Evolutionary conservation across 2,329 filamentous ascomycete genomes (phyloP), one percentile per base, ranked within the genome.

Genomic region (Apiospora rasikravindrae): DNA sequence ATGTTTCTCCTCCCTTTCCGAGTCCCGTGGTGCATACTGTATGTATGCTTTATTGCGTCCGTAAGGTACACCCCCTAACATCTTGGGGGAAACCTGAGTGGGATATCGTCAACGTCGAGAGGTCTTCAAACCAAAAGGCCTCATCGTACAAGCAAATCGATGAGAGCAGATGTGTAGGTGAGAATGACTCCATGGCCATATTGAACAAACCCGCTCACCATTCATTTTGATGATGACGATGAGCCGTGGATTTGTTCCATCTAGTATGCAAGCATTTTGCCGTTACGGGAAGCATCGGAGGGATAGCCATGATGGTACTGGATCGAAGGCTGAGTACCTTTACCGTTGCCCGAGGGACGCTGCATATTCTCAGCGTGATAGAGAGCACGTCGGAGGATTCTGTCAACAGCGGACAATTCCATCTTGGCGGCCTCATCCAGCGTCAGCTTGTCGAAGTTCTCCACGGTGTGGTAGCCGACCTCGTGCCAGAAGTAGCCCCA

Each of bases 401-500:
- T 78, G 77, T 90, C 86, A 7, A 91, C 81, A 2, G 84, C 84
- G 7, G 77, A 75, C 76, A 88, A 85, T 79, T 91, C 89, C 16
- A 77, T 74, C 6, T 79, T 73, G 2, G 86, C 86, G 14, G 84
- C 83, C 51, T 86, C 77, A 0, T 82, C 81, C 2, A 91, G 82
- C 7, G 85, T 87, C 82, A 88, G 81, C 33, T 81, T 74, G 73
- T 89, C 87, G 71, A 88, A 87, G 0, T 73, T 76, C 1, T 75
- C 76, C 1, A 86, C 85, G 29, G 76, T 73, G 5, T 81, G 82
- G 71, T 85, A 84, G 47, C 80, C 78, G 26, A 88, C 76, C 77
- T 88, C 86, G 42, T 83, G 80, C 82, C 85, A 88, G 75, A 88
- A 85, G 77, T 84, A 88, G 19, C 88, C 87, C 81, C 88, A 88